Conservation (phyloP, 495 filamentous ascomycete species). For the Podospora pseudocomata region DNA sequence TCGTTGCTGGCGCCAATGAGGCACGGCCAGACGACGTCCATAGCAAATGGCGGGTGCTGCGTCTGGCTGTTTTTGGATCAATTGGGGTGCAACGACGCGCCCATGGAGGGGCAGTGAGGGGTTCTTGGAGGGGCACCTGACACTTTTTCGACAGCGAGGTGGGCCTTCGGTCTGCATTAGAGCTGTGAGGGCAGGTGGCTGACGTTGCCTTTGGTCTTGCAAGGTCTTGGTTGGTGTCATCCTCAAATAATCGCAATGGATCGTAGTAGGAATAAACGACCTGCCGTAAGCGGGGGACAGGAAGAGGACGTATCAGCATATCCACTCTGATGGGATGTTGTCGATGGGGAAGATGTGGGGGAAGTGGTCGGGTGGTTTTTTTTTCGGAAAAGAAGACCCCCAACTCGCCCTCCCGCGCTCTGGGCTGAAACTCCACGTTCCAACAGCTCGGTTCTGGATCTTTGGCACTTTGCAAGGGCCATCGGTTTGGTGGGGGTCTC, state of each 20-base stretch:
- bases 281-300: conserved; percentile 3
- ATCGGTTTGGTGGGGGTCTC: background rate
- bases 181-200: conserved; percentile 9
- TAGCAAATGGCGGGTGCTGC: conserved; percentile 13
- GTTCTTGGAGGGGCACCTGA: conserved; percentile 32
- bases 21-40: background rate
- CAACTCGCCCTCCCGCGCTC: background rate
- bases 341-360: background rate
- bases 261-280: background rate
- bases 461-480: background rate
- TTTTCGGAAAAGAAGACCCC: background rate
- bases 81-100: conserved; percentile 22
- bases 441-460: background rate
- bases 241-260: background rate
- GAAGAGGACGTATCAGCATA: background rate
- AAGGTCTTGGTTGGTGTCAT: background rate
- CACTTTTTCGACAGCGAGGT: conserved; percentile 19
- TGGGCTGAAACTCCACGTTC: conserved; percentile 8
- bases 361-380: background rate
- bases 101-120: conserved; percentile 28
- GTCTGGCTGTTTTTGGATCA: conserved; percentile 24
- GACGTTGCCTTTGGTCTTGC: conserved; percentile 13
- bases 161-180: conserved; percentile 20
- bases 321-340: background rate
- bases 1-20: conserved; percentile 8